A percentile compares a stretch with the other conserved stretches of the same genome.
Conservation (phyloP, 2,329 filamentous ascomycete genomes). For the Kalmusia sp. region DNA sequence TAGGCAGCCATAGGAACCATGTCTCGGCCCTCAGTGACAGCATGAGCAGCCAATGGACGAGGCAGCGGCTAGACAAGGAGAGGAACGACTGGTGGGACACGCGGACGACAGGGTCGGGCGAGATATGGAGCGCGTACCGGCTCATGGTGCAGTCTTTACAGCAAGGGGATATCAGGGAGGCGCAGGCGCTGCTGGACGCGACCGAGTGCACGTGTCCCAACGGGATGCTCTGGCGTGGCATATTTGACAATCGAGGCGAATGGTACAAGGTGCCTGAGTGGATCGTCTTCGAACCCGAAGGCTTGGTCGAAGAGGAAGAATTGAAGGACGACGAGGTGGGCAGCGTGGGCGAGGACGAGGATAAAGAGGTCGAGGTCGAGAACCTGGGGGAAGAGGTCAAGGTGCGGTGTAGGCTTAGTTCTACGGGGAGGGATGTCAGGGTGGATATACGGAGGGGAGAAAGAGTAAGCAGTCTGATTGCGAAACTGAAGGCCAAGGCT, state of each 20-base stretch:
- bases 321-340: slow-evolving; percentile 19
- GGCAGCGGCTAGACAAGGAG: slow-evolving; percentile 71
- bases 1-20: slow-evolving; percentile 22
- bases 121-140: slow-evolving; percentile 81
- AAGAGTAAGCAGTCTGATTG: slow-evolving; percentile 68
- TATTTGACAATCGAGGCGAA: slow-evolving; percentile 54
- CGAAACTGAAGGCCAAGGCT: slow-evolving; percentile 68
- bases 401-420: slow-evolving; percentile 47
- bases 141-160: slow-evolving; percentile 73
- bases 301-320: slow-evolving; percentile 42
- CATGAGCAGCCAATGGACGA: slow-evolving; percentile 55
- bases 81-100: slow-evolving; percentile 90
- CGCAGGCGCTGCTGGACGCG: slow-evolving; percentile 81
- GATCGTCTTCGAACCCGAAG: slow-evolving; percentile 53
- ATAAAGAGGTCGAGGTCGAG: slow-evolving; percentile 24
- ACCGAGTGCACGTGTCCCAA: slow-evolving; percentile 63
- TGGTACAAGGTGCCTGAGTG: slow-evolving; percentile 55
- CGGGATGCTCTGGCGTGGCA: slow-evolving; percentile 49
- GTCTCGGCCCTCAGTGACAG: slow-evolving; percentile 29
- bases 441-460: slow-evolving; percentile 52
- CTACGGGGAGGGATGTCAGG: slow-evolving; percentile 46
- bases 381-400: slow-evolving; percentile 30
- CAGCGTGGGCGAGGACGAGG: slow-evolving; percentile 31
- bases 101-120: slow-evolving; percentile 75
- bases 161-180: slow-evolving; percentile 56